Conservation (phyloP, 2,329 filamentous ascomycete species). For the Geoglossum cookeanum region DNA sequence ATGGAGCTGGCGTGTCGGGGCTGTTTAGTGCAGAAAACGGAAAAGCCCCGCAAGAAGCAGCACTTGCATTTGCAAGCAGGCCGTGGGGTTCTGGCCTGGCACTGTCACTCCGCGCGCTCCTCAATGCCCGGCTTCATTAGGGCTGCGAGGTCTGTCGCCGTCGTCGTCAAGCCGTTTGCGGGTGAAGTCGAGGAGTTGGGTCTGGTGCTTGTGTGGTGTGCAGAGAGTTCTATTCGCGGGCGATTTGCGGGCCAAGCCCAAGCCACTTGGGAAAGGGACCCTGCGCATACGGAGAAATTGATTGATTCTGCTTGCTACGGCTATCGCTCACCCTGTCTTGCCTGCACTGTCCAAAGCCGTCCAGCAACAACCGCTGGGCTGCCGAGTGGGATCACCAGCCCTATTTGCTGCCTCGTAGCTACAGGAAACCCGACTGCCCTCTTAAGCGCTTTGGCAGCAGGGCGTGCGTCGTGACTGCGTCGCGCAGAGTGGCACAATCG, state of each 20-base stretch:
- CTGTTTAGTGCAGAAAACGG: background rate
- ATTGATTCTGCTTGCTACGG: background rate
- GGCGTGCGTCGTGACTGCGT: too few relatives aligned
- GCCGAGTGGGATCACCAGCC: background rate
- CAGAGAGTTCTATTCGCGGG: background rate
- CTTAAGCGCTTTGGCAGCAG: too few relatives aligned
- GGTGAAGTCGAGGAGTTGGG: background rate
- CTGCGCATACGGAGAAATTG: background rate
- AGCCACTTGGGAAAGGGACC: background rate
- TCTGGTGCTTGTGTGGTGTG: background rate
- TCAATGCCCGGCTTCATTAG: background rate
- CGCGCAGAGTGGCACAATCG: too few relatives aligned
- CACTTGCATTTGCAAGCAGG: background rate
- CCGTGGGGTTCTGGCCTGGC: background rate
- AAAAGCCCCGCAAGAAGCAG: background rate
- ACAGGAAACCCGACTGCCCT: background rate
- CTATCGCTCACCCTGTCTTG: too few relatives aligned
- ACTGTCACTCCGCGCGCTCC: background rate
- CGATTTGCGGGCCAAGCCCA: background rate
- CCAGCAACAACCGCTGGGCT: background rate
- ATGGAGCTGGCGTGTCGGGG: background rate
- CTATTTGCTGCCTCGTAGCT: background rate
- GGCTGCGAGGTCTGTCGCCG: background rate
- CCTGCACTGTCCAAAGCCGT: too few relatives aligned
- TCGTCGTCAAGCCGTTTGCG: background rate